Base-by-base conservation (phyloP, 2,329 filamentous ascomycete genomes). In the Lachnellula hyalina region DNA sequence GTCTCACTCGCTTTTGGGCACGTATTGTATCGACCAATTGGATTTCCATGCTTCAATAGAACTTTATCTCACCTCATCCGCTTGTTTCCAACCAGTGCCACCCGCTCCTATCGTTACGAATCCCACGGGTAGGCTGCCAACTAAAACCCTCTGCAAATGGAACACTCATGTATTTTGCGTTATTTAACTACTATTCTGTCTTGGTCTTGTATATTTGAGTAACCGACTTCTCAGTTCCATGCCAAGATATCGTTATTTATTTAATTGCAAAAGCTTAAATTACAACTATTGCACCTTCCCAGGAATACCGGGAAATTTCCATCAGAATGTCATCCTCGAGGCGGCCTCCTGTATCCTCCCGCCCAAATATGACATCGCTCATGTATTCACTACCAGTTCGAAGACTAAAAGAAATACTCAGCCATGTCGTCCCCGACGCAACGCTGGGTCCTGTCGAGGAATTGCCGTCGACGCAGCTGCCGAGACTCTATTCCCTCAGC, bases 331-430 rank as follows among this genome's bases (percentile, higher is more conserved):
- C 61, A n/a, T 59, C 65, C n/a, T 59, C 61, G 12, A 64, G 51
- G 32, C 61, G 9, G 59, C 61, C 47, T 32, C 9, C 28, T 32
- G 41, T 62, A n/a, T 62, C 59, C n/a, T 47, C 61, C n/a, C 59
- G 56, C 19, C 51, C 61, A 32, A 57, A 60, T 32, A 51, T 61
- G 14, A 64, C 61, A 12, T 67, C 66, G 3, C 53, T 63, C 36
- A 67, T 68, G 65, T 67, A 68, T 52, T 60, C 64, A 12, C 47
- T 69, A 12, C 66, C 67, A 28, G 51, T 68, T 40, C 61, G 61
- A 42, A 61, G 65, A 28, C 57, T 70, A 14, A 67, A 66, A 55
- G 65, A 66, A 21, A 63, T 69, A 52, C 59, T 68, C 17, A 62
- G 46, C 23, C 61, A 63, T 50, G 54, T 68, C 47, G 41, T 64